Base-by-base conservation (phyloP, 768 basidiomycete species). In the Lentinus brumalis region DNA sequence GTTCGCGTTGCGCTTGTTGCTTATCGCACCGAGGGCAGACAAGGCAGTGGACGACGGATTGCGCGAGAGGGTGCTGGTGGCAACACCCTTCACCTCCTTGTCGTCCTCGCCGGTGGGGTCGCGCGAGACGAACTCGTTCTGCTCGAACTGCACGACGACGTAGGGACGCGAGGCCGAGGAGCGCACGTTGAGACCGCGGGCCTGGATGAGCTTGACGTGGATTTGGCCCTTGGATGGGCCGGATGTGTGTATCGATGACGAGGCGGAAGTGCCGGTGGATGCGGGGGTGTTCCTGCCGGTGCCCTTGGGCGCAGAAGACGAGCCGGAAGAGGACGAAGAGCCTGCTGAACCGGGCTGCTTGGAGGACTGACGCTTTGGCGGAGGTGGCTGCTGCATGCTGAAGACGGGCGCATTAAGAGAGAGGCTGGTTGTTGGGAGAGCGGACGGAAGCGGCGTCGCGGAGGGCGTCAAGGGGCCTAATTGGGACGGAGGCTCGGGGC, bases 141-240 rank as follows among this genome's bases (percentile, higher is more conserved):
- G 92, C 79, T 99, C 97, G 76, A 98, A 99, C 75, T 95, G 91
- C 67, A 96, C 95, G 73, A 98, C 96, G 68, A 95, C 92, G 73
- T 99, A 98, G 16, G 95, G 92, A 0, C 86, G 81, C 4, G 91
- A 86, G 63, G 79, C 73, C 45, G 82, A 68, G 14, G 86, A 82
- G 46, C 81, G 81, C 54, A 94, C 88, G 64, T 87, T 87, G 72
- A 99, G 88, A 10, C 83, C 85, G 50, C 93, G 85, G 12, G 93
- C 97, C 66, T 89, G 87, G 75, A 99, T 94, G 72, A 99, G 86
- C 76, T 98, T 98, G 76, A 99, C 90, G 69, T 93, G 92, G 56
- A 99, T 89, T 76, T 95, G 94, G 61, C 91, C 91, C 69, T 76
- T 80, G 62, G 81, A 78, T 10, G 77, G 72, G 40, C 73, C 73